phyloP scores from a whole-genome alignment of 2,329 filamentous ascomycete species.

The Didymella lethalis region DNA sequence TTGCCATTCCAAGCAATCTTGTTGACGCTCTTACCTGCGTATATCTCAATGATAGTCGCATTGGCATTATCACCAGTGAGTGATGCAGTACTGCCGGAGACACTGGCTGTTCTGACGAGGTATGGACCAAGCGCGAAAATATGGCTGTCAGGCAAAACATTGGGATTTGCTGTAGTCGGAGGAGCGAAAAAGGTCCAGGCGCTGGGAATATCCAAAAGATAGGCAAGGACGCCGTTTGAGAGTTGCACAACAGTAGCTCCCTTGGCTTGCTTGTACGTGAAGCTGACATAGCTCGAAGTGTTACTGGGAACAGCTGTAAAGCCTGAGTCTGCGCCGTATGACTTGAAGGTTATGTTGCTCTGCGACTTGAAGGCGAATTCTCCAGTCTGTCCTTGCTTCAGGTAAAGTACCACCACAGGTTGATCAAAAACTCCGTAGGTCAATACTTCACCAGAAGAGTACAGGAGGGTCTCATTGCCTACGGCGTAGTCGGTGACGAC shows the following conservation, averaged over 20 bases:
- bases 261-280: conserved; percentile 58
- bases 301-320: conserved; percentile 41
- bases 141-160: conserved; percentile 56
- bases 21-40: conserved; percentile 39
- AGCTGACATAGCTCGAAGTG: conserved; percentile 33
- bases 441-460: conserved; percentile 61
- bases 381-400: conserved; percentile 59
- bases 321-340: conserved; percentile 51
- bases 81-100: conserved; percentile 53
- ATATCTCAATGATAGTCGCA: conserved; percentile 54
- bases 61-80: conserved; percentile 58
- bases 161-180: conserved; percentile 56
- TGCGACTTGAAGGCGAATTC: conserved; percentile 59
- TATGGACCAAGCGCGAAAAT: conserved; percentile 44
- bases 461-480: conserved; percentile 58
- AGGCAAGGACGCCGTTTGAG: conserved; percentile 59
- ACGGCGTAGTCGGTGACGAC: conserved; percentile 62
- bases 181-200: conserved; percentile 67
- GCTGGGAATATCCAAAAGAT: conserved; percentile 61
- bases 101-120: conserved; percentile 51
- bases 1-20: conserved; percentile 59
- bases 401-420: conserved; percentile 59
- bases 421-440: conserved; percentile 60
- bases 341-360: conserved; percentile 51
- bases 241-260: conserved; percentile 60